These are phyloP conservation scores for Nothophoma quercina DNA, from an alignment of 2,329 filamentous ascomycete species.

Conservation along the genomic window DNA sequence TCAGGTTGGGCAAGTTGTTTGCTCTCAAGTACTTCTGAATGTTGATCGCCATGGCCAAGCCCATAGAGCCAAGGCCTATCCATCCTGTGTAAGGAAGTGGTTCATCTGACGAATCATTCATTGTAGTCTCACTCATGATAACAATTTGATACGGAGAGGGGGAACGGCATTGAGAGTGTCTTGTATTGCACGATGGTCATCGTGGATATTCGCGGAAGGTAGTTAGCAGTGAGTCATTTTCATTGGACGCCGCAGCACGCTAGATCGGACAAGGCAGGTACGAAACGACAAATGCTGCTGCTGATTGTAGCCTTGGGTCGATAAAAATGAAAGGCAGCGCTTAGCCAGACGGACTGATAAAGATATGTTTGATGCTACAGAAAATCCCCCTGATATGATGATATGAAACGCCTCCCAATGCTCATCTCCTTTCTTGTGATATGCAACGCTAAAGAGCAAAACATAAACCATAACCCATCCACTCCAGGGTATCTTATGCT, in stretches of 20 bases:
- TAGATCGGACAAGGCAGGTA: constrained; percentile 18
- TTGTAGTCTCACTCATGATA: neutral
- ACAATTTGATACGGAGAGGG: too few species aligned
- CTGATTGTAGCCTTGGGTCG: neutral
- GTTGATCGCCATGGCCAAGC: constrained; percentile 59
- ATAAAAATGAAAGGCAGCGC: neutral
- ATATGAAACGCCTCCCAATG: constrained; percentile 14
- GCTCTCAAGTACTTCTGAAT: constrained; percentile 54
- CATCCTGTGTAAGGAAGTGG: constrained; percentile 20
- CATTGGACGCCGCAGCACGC: constrained; percentile 12
- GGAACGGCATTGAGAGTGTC: too few species aligned
- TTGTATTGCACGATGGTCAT: neutral
- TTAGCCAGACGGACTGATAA: neutral
- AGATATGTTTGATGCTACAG: neutral
- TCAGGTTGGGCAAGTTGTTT: constrained; percentile 35
- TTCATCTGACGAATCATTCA: neutral
- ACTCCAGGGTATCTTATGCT: neutral
- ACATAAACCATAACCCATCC: neutral
- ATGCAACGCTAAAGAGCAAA: constrained; percentile 20
- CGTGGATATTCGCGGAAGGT: neutral
- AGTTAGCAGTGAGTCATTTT: constrained; percentile 12
- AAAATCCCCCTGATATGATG: neutral
- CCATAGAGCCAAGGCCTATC: constrained; percentile 61
- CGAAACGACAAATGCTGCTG: neutral
- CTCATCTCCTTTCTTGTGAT: neutral